Evolutionary conservation across 2,329 filamentous ascomycete species (phyloP), one percentile per base, ranked within the genome.

Genomic region (Colletotrichum orbiculare): DNA sequence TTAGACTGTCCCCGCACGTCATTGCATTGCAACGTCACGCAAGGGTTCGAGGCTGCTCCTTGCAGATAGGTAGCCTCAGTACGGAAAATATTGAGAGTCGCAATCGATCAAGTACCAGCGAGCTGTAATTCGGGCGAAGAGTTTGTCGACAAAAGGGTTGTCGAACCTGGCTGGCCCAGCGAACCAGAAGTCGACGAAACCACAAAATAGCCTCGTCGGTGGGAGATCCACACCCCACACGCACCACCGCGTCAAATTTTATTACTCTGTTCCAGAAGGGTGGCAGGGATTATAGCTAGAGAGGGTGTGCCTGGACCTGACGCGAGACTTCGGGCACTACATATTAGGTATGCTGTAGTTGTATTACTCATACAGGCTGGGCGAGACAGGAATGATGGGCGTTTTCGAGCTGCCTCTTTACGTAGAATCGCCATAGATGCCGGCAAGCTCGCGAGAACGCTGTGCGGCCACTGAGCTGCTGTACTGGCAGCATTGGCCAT

Each of bases 1-100:
- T 10, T 25, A 9, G 34, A 10, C 8, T 12, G 35, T 34, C 45
- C 45, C 64, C 54, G 64, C 64, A 64, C 54, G 60, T 64, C 64
- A 59, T 66, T 34, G 48, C 42, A 54, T n/a, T 66, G 59, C 60
- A 66, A 64, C 64, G 54, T 66, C 64, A 59, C 64, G 60, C 64
- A 59, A 66, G 54, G 54, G 38, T 47, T 47, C 37, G 35, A 15
- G 38, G 25, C 41, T 57, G 48, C 52, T 62, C 46, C 57, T 65
- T 41, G 57, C 52, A 38, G 41, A 25, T 11, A 15, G 41, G 39
- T 35, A 41, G 33, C 47, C 43, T 43, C 35, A 52, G 41, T n/a
- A 17, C 50, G 46, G 41, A 37, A 12, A 11, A 8, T 35, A 34
- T 46, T 47, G 38, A 39, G 35, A 48, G 25, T 15, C 10, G 34